Percentiles rank a stretch among this genome's conserved stretches.
phyloP scores from a whole-genome alignment of 345 rosid genomes.

The Nasturtium officinale region DNA sequence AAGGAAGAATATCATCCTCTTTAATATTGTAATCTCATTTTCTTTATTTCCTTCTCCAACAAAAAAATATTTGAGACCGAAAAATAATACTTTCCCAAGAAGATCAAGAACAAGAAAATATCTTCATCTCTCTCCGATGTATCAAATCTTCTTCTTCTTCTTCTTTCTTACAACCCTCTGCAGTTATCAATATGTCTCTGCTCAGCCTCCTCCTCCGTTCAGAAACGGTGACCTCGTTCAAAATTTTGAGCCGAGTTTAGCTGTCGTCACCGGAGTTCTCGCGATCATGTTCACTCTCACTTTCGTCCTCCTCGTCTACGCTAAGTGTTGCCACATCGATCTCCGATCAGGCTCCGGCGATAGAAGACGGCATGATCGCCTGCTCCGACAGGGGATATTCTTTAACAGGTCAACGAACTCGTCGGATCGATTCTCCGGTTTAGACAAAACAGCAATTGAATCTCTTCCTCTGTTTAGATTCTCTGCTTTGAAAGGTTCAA shows the following conservation, averaged over 20 bases:
- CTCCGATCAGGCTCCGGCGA: conserved; percentile 36
- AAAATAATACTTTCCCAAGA: not conserved
- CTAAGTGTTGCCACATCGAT: conserved; percentile 64
- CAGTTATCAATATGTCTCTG: conserved; percentile 28
- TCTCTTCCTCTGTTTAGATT: conserved; percentile 89
- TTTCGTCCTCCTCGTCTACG: conserved; percentile 63
- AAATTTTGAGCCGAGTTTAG: conserved; percentile 80
- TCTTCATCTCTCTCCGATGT: conserved; percentile 25
- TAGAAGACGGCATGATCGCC: conserved; percentile 25
- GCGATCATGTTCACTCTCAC: conserved; percentile 68
- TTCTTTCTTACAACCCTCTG: conserved; percentile 17
- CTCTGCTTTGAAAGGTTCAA: conserved; percentile 74
- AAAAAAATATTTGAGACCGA: not conserved
- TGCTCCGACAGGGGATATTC: conserved; percentile 31
- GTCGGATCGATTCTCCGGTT: conserved; percentile 69
- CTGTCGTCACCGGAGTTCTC: conserved; percentile 76
- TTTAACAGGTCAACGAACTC: conserved; percentile 35
- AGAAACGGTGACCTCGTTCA: conserved; percentile 43
- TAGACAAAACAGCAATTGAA: conserved; percentile 71
- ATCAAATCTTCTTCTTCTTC: conserved; percentile 21
- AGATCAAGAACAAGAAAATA: conserved; percentile 14
- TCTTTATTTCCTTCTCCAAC: conserved; percentile 11
- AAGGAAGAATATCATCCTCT: not conserved
- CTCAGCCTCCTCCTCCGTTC: conserved; percentile 43
- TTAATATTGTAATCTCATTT: conserved; percentile 6